phyloP scores from a whole-genome alignment of 2,329 filamentous ascomycete species.

The Colletotrichum viniferum region DNA sequence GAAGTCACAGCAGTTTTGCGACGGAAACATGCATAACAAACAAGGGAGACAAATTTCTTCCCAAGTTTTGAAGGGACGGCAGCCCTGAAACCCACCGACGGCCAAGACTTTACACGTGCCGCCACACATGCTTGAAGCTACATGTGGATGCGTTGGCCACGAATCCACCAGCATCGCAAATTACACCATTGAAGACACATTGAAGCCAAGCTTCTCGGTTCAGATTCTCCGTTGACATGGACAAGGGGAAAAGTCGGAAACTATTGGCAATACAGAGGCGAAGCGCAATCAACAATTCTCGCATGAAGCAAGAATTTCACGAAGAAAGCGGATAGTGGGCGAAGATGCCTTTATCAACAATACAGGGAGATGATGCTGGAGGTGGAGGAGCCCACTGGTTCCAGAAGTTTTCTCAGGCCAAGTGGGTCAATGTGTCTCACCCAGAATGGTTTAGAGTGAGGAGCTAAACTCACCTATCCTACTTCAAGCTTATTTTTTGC shows the following conservation, averaged over 20 bases:
- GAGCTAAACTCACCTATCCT: neutral
- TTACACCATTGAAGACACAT: neutral
- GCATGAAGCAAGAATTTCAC: neutral
- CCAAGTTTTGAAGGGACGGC: neutral
- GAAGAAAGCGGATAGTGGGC: neutral
- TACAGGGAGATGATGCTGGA: neutral
- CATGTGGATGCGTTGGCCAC: neutral
- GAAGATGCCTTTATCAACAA: neutral
- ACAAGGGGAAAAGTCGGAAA: neutral
- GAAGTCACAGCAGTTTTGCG: neutral
- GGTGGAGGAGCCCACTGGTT: neutral
- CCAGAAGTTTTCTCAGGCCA: neutral
- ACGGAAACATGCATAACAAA: neutral
- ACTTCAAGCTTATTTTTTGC: conserved; percentile 6
- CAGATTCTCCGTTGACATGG: neutral
- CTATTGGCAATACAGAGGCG: neutral
- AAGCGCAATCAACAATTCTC: neutral
- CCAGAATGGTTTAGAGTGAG: neutral
- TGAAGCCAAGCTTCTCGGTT: neutral
- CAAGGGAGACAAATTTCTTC: neutral
- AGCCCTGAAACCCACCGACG: neutral
- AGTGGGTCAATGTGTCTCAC: conserved; percentile 5
- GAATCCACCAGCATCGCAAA: neutral
- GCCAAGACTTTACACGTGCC: neutral
- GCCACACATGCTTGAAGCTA: neutral